A percentile compares a stretch with the other conserved stretches of the same genome.
phyloP scores from a whole-genome alignment of 1,139 yeast genomes.

The Debaryomyces psychrophilus region DNA sequence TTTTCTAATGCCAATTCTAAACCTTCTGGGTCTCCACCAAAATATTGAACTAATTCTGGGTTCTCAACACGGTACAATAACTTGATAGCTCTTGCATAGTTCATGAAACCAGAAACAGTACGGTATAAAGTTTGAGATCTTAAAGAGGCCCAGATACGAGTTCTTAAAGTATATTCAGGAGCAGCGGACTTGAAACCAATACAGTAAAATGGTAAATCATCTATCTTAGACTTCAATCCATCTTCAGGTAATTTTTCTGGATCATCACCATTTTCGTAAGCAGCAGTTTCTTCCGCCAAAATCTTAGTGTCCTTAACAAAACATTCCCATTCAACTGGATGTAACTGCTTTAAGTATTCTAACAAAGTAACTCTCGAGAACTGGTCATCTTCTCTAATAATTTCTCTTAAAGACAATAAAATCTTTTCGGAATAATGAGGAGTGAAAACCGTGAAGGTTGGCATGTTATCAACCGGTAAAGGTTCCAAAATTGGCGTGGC shows the following conservation, averaged over 20 bases:
- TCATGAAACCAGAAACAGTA: conserved; percentile 99
- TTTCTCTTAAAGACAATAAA: conserved; percentile 89
- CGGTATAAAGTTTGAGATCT: conserved; percentile 98
- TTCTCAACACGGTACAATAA: conserved; percentile 97
- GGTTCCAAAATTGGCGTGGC: conserved; percentile 99
- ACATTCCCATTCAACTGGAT: conserved; percentile 99
- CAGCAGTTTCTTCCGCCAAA: conserved; percentile 96
- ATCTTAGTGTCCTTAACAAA: conserved; percentile 98
- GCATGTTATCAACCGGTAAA: conserved; percentile 98
- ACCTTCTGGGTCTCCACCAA: conserved; percentile 96
- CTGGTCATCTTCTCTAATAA: conserved; percentile 98
- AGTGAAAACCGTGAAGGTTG: conserved; percentile 94
- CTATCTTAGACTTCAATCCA: conserved; percentile 86
- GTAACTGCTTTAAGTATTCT: conserved; percentile 95
- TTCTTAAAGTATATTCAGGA: conserved; percentile 96
- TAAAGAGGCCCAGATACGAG: conserved; percentile 98
- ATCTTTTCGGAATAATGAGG: conserved; percentile 99
- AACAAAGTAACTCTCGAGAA: conserved; percentile 94
- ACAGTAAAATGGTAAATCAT: conserved; percentile 97
- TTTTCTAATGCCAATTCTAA: conserved; percentile 95
- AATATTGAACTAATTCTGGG: conserved; percentile 97
- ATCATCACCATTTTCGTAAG: conserved; percentile 71
- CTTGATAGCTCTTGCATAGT: conserved; percentile 97
- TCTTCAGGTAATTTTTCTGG: conserved; percentile 65
- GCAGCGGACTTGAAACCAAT: conserved; percentile 99